Percentiles rank a stretch among this genome's conserved stretches.
phyloP scores from a whole-genome alignment of 768 basidiomycete genomes.

The Suillus variegatus region DNA sequence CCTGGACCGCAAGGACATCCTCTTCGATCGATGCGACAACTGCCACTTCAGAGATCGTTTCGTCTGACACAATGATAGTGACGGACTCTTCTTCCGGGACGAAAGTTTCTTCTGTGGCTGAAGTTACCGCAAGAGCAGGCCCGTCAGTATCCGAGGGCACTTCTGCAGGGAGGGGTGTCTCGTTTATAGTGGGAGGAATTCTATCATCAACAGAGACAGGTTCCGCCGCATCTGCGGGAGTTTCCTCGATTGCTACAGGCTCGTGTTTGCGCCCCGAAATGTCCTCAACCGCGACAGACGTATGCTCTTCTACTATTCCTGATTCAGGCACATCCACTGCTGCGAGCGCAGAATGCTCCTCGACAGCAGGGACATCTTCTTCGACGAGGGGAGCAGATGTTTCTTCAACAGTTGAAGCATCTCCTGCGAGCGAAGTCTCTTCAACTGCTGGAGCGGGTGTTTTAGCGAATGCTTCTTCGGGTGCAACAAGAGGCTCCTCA shows the following conservation, averaged over 20 bases:
- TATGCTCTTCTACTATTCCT: neutral
- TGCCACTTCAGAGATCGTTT: neutral
- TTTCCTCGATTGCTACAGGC: conserved; percentile 11
- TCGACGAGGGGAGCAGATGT: neutral
- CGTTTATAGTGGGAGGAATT: conserved; percentile 1
- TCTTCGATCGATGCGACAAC: conserved; percentile 8
- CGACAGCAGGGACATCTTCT: neutral
- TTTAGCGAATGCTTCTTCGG: neutral
- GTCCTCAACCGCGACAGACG: neutral
- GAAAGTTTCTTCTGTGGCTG: neutral
- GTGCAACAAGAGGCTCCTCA: conserved; percentile 6
- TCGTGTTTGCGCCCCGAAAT: conserved; percentile 1
- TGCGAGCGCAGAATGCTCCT: neutral
- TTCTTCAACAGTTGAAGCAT: neutral
- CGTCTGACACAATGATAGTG: neutral
- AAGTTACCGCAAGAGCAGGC: conserved; percentile 4
- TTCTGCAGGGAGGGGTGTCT: conserved; percentile 4
- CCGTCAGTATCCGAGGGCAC: neutral
- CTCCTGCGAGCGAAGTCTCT: neutral
- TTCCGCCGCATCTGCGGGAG: neutral
- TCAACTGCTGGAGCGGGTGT: neutral
- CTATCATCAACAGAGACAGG: neutral
- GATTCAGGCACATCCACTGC: neutral
- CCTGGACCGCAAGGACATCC: conserved; percentile 4
- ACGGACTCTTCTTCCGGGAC: neutral